Percentiles rank a stretch among this genome's conserved stretches.
Evolutionary conservation across 768 basidiomycete genomes (phyloP).

Genomic region (Mycena chlorophos): DNA sequence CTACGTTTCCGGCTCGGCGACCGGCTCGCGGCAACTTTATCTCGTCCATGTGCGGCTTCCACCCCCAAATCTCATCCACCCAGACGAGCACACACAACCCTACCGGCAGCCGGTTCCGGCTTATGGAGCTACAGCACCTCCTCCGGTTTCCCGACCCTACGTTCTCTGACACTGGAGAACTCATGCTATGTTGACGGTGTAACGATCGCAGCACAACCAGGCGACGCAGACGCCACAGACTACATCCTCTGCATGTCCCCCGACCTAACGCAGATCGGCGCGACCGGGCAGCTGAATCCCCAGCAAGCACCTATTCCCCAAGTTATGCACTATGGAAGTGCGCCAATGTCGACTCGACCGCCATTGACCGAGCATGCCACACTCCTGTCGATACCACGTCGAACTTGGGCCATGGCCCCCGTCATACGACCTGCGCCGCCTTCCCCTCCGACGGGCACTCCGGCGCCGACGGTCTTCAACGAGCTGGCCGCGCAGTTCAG

Average conservation of each 20-base stretch:
- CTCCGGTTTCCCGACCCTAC: conserved; percentile 56
- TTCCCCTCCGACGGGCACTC: conserved; percentile 38
- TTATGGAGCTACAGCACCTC: conserved; percentile 48
- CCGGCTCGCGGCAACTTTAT: conserved; percentile 50
- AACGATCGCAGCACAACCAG: conserved; percentile 68
- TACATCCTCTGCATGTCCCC: conserved; percentile 74
- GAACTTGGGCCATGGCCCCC: conserved; percentile 80
- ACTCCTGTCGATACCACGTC: conserved; percentile 74
- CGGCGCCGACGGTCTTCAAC: conserved; percentile 62
- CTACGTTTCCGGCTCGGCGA: conserved; percentile 32
- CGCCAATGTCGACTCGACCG: conserved; percentile 45
- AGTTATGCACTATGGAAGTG: conserved; percentile 40
- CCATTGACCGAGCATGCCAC: conserved; percentile 78
- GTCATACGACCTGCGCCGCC: conserved; percentile 37
- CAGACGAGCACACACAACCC: conserved; percentile 62
- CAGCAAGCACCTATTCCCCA: conserved; percentile 44
- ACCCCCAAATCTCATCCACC: conserved; percentile 72
- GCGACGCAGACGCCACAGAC: conserved; percentile 72
- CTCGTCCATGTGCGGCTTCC: conserved; percentile 80
- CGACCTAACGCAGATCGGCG: conserved; percentile 71
- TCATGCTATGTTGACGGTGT: conserved; percentile 69
- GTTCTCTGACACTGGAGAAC: conserved; percentile 59
- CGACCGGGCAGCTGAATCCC: conserved; percentile 65
- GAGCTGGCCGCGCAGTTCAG: conserved; percentile 82
- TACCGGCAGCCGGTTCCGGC: conserved; percentile 46